These are phyloP conservation scores for Aspergillus hiratsukae DNA, from an alignment of 2,329 filamentous ascomycete species.

Conservation along the genomic window DNA sequence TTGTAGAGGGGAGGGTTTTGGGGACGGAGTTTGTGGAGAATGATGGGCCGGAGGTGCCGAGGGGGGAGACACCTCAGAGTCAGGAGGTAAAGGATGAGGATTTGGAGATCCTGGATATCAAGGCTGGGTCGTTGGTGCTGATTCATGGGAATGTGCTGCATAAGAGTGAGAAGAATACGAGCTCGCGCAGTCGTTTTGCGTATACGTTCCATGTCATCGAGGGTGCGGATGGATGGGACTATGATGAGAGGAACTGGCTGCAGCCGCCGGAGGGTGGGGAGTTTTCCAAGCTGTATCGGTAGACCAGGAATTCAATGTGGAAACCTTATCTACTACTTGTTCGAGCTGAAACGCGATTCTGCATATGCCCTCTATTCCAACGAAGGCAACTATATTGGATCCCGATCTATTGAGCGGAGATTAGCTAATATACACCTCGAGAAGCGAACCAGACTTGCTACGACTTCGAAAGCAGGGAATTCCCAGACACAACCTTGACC, in stretches of 20 bases:
- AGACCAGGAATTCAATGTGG: neutral
- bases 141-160: conserved; percentile 96
- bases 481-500: neutral
- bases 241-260: conserved; percentile 89
- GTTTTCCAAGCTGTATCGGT: conserved; percentile 64
- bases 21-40: conserved; percentile 70
- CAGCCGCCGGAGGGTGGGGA: conserved; percentile 73
- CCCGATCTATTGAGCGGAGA: neutral
- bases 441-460: too few relatives aligned
- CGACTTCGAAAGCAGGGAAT: neutral
- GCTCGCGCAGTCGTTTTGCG: conserved; percentile 81
- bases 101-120: conserved; percentile 80
- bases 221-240: conserved; percentile 60
- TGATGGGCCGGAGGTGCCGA: conserved; percentile 62
- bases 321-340: too few relatives aligned
- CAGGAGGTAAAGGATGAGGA: conserved; percentile 30
- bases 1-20: conserved; percentile 33
- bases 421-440: neutral
- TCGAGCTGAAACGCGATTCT: too few relatives aligned
- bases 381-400: too few relatives aligned
- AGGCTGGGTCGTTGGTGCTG: conserved; percentile 82
- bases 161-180: conserved; percentile 91
- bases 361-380: too few relatives aligned
- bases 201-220: conserved; percentile 99
- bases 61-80: too few relatives aligned